A percentile compares a stretch with the other conserved stretches of the same genome.
These are phyloP conservation scores for Calcarisporium arbuscula DNA, from an alignment of 2,329 filamentous ascomycete genomes.

Conservation along the genomic window DNA sequence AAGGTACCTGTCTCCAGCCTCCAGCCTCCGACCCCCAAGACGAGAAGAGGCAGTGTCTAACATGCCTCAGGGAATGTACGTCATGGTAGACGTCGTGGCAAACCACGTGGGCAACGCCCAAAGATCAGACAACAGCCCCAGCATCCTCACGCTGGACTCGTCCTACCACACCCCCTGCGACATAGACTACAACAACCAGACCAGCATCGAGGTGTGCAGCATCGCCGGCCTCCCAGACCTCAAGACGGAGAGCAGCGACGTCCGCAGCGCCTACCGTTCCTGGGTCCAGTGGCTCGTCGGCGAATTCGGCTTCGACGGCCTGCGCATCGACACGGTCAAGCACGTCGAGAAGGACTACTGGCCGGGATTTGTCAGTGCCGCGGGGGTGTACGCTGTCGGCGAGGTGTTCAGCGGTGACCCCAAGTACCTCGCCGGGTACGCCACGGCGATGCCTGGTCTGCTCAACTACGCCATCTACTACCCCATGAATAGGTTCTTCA, in stretches of 20 bases:
- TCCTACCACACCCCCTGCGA: constrained; percentile 59
- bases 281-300: constrained; percentile 54
- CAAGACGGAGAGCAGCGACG: constrained; percentile 43
- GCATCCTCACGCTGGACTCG: constrained; percentile 41
- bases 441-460: constrained; percentile 48
- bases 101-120: constrained; percentile 52
- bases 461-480: constrained; percentile 53
- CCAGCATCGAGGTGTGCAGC: constrained; percentile 43
- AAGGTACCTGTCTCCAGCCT: constrained; percentile 35
- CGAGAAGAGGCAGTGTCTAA: background rate
- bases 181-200: constrained; percentile 47
- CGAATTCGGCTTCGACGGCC: constrained; percentile 56
- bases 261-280: constrained; percentile 44
- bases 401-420: constrained; percentile 53
- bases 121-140: constrained; percentile 37
- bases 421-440: constrained; percentile 44
- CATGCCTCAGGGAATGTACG: constrained; percentile 30
- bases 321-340: constrained; percentile 57
- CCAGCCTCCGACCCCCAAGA: background rate
- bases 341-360: constrained; percentile 56
- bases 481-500: constrained; percentile 32
- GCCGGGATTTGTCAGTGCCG: constrained; percentile 42
- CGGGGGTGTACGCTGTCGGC: constrained; percentile 54
- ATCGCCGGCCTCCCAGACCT: constrained; percentile 56
- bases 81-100: constrained; percentile 57